These are phyloP conservation scores for Clitocybe nebularis DNA, from an alignment of 1,284 basidiomycete species.

Conservation along the genomic window DNA sequence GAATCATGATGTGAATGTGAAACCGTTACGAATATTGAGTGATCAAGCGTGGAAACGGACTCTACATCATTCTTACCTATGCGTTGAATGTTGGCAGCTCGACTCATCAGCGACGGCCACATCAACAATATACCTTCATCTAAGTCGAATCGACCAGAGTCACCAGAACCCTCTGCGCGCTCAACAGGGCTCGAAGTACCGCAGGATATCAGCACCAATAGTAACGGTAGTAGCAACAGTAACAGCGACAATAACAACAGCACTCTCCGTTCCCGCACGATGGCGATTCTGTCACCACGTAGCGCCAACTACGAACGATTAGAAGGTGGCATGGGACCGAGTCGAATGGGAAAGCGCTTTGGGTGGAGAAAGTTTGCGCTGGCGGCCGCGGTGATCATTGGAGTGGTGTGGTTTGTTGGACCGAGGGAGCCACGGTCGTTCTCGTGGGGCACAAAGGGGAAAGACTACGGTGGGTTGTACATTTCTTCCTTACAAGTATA, in stretches of 20 bases:
- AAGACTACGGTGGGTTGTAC: constrained; percentile 6
- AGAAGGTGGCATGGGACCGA: constrained; percentile 56
- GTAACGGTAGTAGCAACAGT: no score
- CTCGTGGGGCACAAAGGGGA: constrained; percentile 19
- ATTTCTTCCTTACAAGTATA: no score
- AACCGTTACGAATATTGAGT: no score
- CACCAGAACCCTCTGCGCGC: neutral
- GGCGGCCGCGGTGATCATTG: constrained; percentile 50
- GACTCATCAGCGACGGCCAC: neutral
- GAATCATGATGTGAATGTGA: neutral
- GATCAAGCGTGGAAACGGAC: neutral
- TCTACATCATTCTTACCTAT: neutral
- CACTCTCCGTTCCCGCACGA: neutral
- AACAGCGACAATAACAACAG: neutral
- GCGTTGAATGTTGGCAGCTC: constrained; percentile 8
- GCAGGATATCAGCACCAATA: no score
- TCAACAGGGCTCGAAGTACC: neutral
- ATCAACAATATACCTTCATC: neutral
- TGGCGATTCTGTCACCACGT: constrained; percentile 31
- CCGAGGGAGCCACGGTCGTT: constrained; percentile 39
- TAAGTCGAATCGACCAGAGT: neutral
- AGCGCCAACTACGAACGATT: constrained; percentile 59
- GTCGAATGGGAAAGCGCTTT: constrained; percentile 30
- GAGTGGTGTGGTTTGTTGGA: constrained; percentile 60
- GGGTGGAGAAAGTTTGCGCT: constrained; percentile 69